Conservation (phyloP, 2,329 filamentous ascomycete genomes). For the Leptographium lundbergii region DNA sequence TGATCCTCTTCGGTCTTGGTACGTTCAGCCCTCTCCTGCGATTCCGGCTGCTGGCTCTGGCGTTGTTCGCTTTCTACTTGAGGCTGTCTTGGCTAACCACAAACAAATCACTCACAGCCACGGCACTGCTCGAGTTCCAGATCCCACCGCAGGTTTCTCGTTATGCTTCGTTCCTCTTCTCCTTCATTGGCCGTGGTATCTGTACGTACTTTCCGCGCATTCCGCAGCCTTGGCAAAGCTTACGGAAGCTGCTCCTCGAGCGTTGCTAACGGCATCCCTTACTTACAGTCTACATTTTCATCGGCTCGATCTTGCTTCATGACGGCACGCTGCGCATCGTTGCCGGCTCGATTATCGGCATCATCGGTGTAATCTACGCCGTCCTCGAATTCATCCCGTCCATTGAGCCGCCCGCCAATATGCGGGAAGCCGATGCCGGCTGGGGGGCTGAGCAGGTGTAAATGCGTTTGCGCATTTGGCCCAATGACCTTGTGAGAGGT, state of each 20-base stretch:
- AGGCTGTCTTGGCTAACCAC: conserved; percentile 10
- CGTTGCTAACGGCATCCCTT: not conserved
- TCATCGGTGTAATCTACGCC: conserved; percentile 68
- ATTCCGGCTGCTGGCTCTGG: not conserved
- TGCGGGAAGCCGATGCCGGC: conserved; percentile 63
- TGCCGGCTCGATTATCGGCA: conserved; percentile 63
- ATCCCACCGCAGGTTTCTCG: conserved; percentile 84
- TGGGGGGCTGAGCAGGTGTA: conserved; percentile 72
- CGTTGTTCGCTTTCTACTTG: not conserved
- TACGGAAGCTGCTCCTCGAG: not conserved
- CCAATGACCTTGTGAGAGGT: not conserved
- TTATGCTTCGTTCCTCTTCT: conserved; percentile 97
- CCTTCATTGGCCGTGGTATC: conserved; percentile 85
- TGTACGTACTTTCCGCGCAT: conserved; percentile 48
- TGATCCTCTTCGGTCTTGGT: conserved; percentile 84
- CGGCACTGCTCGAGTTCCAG: conserved; percentile 76
- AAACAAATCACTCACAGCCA: conserved; percentile 30
- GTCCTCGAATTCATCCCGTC: conserved; percentile 65
- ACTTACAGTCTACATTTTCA: conserved; percentile 78
- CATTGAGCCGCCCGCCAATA: conserved; percentile 69
- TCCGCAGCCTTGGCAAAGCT: too few relatives aligned
- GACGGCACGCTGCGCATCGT: conserved; percentile 54
- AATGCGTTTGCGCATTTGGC: not conserved
- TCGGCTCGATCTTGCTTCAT: conserved; percentile 75
- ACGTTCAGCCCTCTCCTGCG: conserved; percentile 21